Conservation (phyloP, 768 basidiomycete species). For the Hemileccinum impolitum region DNA sequence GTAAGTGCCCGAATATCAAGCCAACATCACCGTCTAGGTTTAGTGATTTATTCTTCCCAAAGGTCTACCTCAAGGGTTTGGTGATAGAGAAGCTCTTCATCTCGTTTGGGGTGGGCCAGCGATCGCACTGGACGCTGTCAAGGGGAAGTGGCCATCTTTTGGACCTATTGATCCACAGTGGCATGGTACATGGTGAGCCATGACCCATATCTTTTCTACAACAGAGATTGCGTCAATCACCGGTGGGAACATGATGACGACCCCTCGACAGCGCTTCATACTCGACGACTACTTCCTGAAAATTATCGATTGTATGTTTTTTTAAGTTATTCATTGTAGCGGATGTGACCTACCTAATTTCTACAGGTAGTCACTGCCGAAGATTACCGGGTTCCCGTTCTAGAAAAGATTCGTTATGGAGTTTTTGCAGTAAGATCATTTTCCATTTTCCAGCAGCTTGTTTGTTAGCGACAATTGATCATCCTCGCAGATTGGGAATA, state of each 20-base stretch:
- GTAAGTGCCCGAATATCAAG: not conserved
- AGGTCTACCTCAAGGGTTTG: not conserved
- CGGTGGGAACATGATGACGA: not conserved
- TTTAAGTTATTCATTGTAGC: not conserved
- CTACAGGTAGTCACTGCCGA: slow-evolving; percentile 7
- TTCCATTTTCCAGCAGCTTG: not conserved
- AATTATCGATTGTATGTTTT: slow-evolving; percentile 23
- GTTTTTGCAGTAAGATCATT: slow-evolving; percentile 25
- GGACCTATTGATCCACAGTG: not conserved
- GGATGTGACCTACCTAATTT: not conserved
- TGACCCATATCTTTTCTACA: slow-evolving; percentile 5
- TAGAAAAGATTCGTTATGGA: slow-evolving; percentile 21
- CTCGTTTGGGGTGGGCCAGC: slow-evolving; percentile 16
- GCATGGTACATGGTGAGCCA: slow-evolving; percentile 10
- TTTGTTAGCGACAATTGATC: not conserved
- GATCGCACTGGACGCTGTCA: slow-evolving; percentile 6
- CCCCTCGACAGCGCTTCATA: slow-evolving; percentile 14
- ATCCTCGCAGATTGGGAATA: slow-evolving; percentile 17
- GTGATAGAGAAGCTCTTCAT: slow-evolving; percentile 3
- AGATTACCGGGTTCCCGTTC: slow-evolving; percentile 8
- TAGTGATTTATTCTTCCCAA: not conserved
- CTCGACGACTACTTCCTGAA: slow-evolving; percentile 15
- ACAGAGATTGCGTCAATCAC: slow-evolving; percentile 1
- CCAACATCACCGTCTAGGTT: not conserved
- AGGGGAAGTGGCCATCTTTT: slow-evolving; percentile 7